Evolutionary conservation across 306 rosid species (phyloP).

Genomic region (Vigna nakashimae): DNA sequence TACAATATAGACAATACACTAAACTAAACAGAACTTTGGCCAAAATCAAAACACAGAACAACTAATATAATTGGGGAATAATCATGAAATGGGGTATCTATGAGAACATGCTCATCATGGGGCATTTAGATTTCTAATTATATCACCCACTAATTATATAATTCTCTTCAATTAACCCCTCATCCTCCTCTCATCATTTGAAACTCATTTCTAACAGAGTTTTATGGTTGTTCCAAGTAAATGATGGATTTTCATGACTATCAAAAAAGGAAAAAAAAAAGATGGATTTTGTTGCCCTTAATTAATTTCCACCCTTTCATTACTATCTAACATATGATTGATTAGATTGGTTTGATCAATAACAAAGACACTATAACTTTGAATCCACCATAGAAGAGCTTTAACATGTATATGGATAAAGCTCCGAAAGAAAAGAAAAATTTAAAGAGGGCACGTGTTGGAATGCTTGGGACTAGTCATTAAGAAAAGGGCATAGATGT

Average conservation of each 20-base stretch:
- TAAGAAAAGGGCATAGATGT: constrained; percentile 25
- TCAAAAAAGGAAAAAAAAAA: no score
- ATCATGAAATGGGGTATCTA: constrained; percentile 65
- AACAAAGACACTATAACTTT: neutral
- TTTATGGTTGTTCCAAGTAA: neutral
- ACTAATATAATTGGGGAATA: constrained; percentile 57
- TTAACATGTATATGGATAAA: constrained; percentile 29
- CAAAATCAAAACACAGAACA: constrained; percentile 45
- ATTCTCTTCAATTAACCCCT: constrained; percentile 4
- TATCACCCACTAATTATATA: constrained; percentile 56
- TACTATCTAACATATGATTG: neutral
- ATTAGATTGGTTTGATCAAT: constrained; percentile 36
- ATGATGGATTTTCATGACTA: constrained; percentile 17
- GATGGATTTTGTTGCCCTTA: constrained; percentile 42
- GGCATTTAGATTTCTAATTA: constrained; percentile 54
- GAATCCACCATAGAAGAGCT: constrained; percentile 2
- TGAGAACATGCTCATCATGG: constrained; percentile 69
- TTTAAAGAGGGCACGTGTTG: constrained; percentile 45
- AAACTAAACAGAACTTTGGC: constrained; percentile 3
- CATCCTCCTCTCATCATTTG: constrained; percentile 48
- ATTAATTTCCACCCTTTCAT: constrained; percentile 12
- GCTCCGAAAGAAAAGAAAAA: neutral
- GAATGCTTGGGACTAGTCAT: constrained; percentile 29
- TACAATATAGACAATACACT: constrained; percentile 7
- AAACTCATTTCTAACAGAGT: constrained; percentile 46